These are phyloP conservation scores for Eutrema japonicum DNA, from an alignment of 345 rosid genomes.

Conservation along the genomic window DNA sequence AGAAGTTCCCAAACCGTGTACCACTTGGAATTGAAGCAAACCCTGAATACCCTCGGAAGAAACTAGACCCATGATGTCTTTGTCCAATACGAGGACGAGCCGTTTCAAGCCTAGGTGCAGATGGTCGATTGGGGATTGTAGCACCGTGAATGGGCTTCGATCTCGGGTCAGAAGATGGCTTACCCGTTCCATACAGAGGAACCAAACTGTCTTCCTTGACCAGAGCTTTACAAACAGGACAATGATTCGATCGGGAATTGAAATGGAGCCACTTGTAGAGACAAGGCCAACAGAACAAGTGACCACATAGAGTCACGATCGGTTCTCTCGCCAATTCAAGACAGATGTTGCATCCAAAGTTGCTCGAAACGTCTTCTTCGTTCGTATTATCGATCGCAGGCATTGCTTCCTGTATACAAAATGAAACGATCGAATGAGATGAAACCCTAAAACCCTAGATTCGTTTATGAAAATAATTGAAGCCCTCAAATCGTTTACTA, in stretches of 20 bases:
- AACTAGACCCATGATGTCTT: constrained; percentile 19
- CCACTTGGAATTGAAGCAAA: constrained; percentile 63
- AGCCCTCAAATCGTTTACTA: background rate
- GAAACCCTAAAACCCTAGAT: background rate
- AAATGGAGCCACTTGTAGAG: constrained; percentile 88
- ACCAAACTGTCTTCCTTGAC: constrained; percentile 84
- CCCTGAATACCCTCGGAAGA: constrained; percentile 44
- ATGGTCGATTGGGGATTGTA: constrained; percentile 78
- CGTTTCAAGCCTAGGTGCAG: constrained; percentile 88
- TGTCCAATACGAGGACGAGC: constrained; percentile 61
- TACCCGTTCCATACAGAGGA: constrained; percentile 95
- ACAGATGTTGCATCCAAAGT: constrained; percentile 93
- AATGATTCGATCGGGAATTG: constrained; percentile 58
- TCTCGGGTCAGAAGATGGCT: constrained; percentile 76
- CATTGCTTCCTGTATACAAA: constrained; percentile 28
- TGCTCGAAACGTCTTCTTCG: constrained; percentile 56
- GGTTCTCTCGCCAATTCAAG: constrained; percentile 93
- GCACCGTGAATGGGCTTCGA: constrained; percentile 67
- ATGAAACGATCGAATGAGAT: background rate
- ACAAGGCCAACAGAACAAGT: constrained; percentile 98
- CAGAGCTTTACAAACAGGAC: constrained; percentile 89
- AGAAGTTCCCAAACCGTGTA: constrained; percentile 75
- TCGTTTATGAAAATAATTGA: background rate
- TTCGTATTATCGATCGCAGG: constrained; percentile 51
- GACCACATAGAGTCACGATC: constrained; percentile 91